A percentile compares a stretch with the other conserved stretches of the same genome.
Evolutionary conservation across 768 basidiomycete genomes (phyloP).

Genomic region (Suillus brevipes): DNA sequence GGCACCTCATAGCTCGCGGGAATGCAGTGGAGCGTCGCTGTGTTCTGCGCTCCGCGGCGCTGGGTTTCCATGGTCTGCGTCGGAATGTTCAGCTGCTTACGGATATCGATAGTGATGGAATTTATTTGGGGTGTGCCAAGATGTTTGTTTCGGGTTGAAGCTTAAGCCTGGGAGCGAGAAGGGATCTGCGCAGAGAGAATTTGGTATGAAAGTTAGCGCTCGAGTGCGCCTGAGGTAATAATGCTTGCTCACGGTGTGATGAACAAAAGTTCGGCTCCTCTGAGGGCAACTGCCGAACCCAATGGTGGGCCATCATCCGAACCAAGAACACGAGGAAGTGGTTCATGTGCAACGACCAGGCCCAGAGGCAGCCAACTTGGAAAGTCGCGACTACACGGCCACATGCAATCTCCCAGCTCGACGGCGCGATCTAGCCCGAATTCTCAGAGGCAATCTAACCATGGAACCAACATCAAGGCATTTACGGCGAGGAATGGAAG

Average conservation of each 20-base stretch:
- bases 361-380: background rate
- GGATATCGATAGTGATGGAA: background rate
- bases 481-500: constrained; percentile 2
- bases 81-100: background rate
- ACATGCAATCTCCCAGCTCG: background rate
- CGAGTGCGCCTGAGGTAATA: background rate
- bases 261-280: background rate
- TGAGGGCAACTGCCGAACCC: background rate
- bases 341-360: background rate
- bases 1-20: constrained; percentile 7
- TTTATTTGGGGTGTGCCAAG: constrained; percentile 5
- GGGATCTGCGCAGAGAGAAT: constrained; percentile 2
- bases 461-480: background rate
- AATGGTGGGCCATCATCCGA: background rate
- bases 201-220: constrained; percentile 5
- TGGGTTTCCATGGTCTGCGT: constrained; percentile 7
- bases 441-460: background rate
- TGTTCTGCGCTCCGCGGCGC: constrained; percentile 5
- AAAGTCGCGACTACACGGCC: background rate
- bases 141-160: background rate
- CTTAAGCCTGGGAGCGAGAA: background rate
- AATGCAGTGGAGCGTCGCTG: constrained; percentile 5
- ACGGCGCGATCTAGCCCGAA: background rate
- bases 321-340: background rate
- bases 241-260: background rate